Evolutionary conservation across 2,329 filamentous ascomycete species (phyloP), one percentile per base, ranked within the genome.

Genomic region (Microdochium nivale): DNA sequence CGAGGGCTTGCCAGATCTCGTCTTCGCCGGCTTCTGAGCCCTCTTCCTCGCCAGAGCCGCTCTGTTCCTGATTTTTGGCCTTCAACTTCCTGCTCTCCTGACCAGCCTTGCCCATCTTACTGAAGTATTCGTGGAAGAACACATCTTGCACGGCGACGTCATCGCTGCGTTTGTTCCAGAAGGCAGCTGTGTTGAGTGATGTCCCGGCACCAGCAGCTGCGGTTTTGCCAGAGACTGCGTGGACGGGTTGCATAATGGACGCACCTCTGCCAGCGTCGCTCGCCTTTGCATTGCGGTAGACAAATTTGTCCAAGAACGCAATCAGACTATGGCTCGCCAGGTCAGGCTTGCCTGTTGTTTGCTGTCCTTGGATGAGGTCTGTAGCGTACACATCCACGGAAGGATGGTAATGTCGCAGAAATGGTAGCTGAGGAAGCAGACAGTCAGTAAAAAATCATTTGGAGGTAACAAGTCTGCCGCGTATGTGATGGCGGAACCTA

Each of bases 121-220:
- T 85, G 71, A 99, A 99, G 80, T 99, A 99, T 58, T 90, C 85
- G 69, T 99, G 94, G 81, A 99, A 99, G 81, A 99, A 99, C 37
- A 90, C 88, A 65, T 99, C 94, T 58, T 99, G 91, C 1, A 84
- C 89, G 2, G 87, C 84, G 46, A 99, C 86, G 51, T 97, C 85
- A 56, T 90, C 85, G n/a, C 80, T 77, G 72, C 90, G 91, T 80
- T 89, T 90, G 62, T 85, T 86, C 89, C 90, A 96, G 76, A 99
- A 99, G 2, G 82, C 76, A 56, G 95, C 87, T 1, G 86, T 86
- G 70, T 99, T 99, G 67, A 99, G 78, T 5, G 71, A 66, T 9
- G 66, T 59, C 50, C 66, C 59, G 52, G 66, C 55, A 60, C 63
- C 68, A 32, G 58, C 53, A 16, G 67, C 69, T 8, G n/a, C 2